Base-by-base conservation (phyloP, 208 protist species). In the Crithidia bombi region DNA sequence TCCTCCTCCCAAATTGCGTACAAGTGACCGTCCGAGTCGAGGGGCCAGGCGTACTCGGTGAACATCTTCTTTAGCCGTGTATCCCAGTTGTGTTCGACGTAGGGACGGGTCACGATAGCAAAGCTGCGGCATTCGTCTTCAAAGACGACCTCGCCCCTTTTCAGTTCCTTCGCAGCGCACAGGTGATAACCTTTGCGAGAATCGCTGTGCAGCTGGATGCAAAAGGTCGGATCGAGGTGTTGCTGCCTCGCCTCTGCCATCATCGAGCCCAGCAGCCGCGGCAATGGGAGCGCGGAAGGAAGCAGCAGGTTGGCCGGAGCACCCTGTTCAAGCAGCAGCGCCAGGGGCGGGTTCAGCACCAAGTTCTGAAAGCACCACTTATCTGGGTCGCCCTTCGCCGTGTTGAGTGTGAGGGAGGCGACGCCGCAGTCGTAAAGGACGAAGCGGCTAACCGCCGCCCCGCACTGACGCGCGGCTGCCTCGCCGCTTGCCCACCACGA, bases 31-130 rank as follows among this genome's bases (percentile, higher is more conserved):
- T 96, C 91, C 6, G 66, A 65, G 71, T 93, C 87, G 23, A 96
- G 71, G 1, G 91, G 91, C 91, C 91, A 96, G n/a, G 91, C 89
- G 76, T 94, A 96, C 73, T 92, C 84, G n/a, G 77, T 78, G 72
- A 95, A 95, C 30, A 78, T 78, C 35, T 70, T 68, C 69, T 86
- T 86, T 32, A 78, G 44, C 25, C 80, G 78, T 0, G 14, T 54
- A 36, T 76, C 73, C 87, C 90, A 95, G 28, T 81, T 38, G 50
- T 49, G 51, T 58, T 87, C 75, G 17, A 95, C 90, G 67, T 90
- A 78, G 11, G 83, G 82, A 9, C 76, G 54, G 0, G 90, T 95
- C 15, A 93, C 87, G 47, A 95, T 55, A 12, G 87, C 64, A 57
- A 95, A 92, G 69, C 66, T 89, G 54, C 82, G 72, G 65, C 86